phyloP scores from a whole-genome alignment of 2,329 filamentous ascomycete genomes.

The Fusarium marasasianum region DNA sequence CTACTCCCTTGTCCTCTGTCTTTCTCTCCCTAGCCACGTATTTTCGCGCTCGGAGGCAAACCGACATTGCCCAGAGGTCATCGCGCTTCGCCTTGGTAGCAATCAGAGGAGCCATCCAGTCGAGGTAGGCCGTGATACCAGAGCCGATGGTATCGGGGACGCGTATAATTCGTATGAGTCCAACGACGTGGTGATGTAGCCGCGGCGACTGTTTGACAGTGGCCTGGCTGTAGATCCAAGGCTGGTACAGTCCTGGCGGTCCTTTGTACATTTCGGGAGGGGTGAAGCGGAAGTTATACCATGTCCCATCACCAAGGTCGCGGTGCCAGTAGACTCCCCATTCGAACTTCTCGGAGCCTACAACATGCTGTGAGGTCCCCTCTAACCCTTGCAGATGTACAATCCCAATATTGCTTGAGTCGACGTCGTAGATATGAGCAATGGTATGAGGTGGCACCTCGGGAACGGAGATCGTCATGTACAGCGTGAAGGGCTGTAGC shows the following conservation, averaged over 20 bases:
- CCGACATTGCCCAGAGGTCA: conserved; percentile 45
- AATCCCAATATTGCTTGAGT: conserved; percentile 8
- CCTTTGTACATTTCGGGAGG: not conserved
- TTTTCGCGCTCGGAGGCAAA: conserved; percentile 42
- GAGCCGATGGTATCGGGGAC: conserved; percentile 27
- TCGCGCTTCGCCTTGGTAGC: conserved; percentile 38
- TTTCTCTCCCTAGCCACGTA: conserved; percentile 36
- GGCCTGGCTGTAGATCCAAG: conserved; percentile 30
- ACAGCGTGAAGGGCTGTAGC: conserved; percentile 38
- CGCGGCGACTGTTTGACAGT: conserved; percentile 41
- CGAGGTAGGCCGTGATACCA: conserved; percentile 44
- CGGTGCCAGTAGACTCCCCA: conserved; percentile 52
- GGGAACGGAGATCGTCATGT: conserved; percentile 39
- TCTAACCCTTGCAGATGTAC: conserved; percentile 29
- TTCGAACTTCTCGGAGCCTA: conserved; percentile 45
- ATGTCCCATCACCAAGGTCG: conserved; percentile 38
- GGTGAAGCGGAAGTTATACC: conserved; percentile 37
- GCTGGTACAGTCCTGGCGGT: conserved; percentile 14
- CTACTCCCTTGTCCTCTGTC: conserved; percentile 3
- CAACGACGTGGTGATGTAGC: conserved; percentile 43
- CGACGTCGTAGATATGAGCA: conserved; percentile 18
- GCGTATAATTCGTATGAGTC: conserved; percentile 44
- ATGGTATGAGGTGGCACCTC: conserved; percentile 7
- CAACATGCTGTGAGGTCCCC: conserved; percentile 25
- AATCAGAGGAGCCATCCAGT: conserved; percentile 44